phyloP scores from a whole-genome alignment of 768 basidiomycete species.

The Lentinula lateritia region DNA sequence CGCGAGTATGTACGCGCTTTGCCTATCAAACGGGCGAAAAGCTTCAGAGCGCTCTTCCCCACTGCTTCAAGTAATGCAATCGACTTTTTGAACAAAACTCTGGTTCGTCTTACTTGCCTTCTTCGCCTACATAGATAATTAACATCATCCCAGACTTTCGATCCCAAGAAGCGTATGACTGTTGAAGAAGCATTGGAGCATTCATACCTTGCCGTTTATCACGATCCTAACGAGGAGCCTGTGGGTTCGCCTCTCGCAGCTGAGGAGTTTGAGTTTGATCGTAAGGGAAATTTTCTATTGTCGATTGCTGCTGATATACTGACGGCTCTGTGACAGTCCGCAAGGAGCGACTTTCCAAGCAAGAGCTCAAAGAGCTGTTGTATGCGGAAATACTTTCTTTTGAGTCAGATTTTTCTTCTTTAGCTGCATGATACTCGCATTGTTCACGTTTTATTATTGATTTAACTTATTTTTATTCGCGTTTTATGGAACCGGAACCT shows the following conservation, averaged over 20 bases:
- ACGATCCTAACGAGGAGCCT: constrained; percentile 96
- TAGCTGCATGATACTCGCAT: neutral
- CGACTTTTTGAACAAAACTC: constrained; percentile 71
- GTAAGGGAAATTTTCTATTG: constrained; percentile 37
- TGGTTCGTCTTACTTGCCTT: constrained; percentile 51
- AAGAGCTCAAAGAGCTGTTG: constrained; percentile 90
- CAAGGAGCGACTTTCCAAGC: constrained; percentile 93
- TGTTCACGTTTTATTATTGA: neutral
- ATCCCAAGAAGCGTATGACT: constrained; percentile 94
- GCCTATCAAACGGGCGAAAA: constrained; percentile 85
- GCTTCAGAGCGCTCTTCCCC: constrained; percentile 84
- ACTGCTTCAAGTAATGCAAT: constrained; percentile 79
- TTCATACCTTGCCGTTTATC: constrained; percentile 92
- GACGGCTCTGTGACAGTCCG: constrained; percentile 47
- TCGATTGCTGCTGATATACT: neutral
- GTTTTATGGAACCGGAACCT: neutral
- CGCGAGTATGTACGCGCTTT: constrained; percentile 93
- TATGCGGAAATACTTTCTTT: constrained; percentile 96
- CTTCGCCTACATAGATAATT: too few species aligned
- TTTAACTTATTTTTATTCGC: neutral
- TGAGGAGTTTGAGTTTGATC: constrained; percentile 96
- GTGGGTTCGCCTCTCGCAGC: constrained; percentile 92
- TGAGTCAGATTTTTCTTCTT: constrained; percentile 38
- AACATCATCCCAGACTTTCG: constrained; percentile 67
- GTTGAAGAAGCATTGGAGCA: constrained; percentile 94